Evolutionary conservation across 768 basidiomycete species (phyloP).

Genomic region (Lactarius pseudohatsudake): DNA sequence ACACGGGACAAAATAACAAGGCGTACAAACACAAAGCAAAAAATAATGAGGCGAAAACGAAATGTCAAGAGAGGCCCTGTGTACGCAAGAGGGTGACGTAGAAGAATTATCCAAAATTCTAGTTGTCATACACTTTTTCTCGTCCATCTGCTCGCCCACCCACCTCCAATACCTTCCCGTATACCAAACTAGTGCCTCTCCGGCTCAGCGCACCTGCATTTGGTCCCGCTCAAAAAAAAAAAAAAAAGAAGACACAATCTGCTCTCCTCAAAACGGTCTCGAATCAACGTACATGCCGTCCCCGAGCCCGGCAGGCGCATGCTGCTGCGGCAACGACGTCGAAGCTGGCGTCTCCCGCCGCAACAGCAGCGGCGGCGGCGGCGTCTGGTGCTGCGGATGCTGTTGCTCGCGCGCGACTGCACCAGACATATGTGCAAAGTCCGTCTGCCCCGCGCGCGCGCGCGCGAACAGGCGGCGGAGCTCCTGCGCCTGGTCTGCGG

Average conservation of each 20-base stretch:
- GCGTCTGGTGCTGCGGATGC: constrained; percentile 12
- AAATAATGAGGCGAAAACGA: not conserved
- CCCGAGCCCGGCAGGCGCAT: constrained; percentile 2
- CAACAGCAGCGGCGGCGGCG: constrained; percentile 2
- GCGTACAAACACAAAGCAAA: not conserved
- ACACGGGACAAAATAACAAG: not conserved
- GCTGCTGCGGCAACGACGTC: not conserved
- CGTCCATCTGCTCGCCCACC: not conserved
- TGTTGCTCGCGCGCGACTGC: constrained; percentile 34
- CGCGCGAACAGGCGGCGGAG: constrained; percentile 52
- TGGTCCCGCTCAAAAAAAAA: not conserved
- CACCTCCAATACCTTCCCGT: not conserved
- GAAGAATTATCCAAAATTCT: constrained; percentile 4
- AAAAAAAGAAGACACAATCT: not conserved
- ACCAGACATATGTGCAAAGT: constrained; percentile 44
- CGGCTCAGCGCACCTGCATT: not conserved
- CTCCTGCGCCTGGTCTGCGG: constrained; percentile 71
- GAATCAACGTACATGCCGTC: constrained; percentile 27
- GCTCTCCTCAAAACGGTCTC: constrained; percentile 12
- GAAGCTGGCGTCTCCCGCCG: not conserved
- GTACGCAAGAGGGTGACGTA: not conserved
- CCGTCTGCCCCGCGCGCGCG: constrained; percentile 40
- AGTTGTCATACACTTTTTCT: not conserved
- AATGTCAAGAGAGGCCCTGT: not conserved
- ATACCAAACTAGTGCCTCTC: not conserved